Evolutionary conservation across 257 asterid species (phyloP).

Genomic region (Datura wrightii): DNA sequence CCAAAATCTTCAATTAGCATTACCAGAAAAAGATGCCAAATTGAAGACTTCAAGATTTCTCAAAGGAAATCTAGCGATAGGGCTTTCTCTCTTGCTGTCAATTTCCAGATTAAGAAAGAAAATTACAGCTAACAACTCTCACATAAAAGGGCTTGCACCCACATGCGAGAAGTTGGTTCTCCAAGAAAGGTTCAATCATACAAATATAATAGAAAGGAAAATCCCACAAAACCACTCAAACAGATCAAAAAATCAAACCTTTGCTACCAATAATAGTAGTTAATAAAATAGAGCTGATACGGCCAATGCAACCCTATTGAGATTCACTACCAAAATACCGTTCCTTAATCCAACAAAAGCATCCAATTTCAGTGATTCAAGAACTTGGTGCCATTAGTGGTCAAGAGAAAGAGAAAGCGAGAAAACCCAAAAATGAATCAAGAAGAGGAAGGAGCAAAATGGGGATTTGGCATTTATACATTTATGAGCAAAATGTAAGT

Average conservation of each 20-base stretch:
- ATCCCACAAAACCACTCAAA: conserved; percentile 28
- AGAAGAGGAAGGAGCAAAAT: conserved; percentile 35
- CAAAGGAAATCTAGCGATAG: conserved; percentile 19
- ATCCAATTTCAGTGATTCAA: conserved; percentile 33
- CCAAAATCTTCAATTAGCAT: conserved; percentile 44
- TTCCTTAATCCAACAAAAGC: conserved; percentile 27
- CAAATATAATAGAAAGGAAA: conserved; percentile 21
- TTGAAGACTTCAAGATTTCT: conserved; percentile 20
- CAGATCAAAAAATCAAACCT: conserved; percentile 28
- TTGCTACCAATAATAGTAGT: conserved; percentile 15
- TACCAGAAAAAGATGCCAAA: conserved; percentile 43
- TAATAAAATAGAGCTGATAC: background rate
- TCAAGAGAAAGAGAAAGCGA: conserved; percentile 31
- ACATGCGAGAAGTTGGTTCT: background rate
- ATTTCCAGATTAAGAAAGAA: conserved; percentile 12
- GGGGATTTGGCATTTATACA: conserved; percentile 29
- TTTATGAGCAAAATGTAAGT: conserved; percentile 26
- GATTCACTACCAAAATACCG: conserved; percentile 32
- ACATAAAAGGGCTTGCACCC: background rate
- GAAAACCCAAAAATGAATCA: conserved; percentile 31
- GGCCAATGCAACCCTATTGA: conserved; percentile 30
- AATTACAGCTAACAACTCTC: conserved; percentile 20
- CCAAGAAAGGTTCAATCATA: conserved; percentile 1
- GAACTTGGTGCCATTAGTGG: conserved; percentile 28
- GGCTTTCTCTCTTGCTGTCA: background rate